Evolutionary conservation across 2,329 filamentous ascomycete genomes (phyloP).

Genomic region (Setomelanomma holmii): DNA sequence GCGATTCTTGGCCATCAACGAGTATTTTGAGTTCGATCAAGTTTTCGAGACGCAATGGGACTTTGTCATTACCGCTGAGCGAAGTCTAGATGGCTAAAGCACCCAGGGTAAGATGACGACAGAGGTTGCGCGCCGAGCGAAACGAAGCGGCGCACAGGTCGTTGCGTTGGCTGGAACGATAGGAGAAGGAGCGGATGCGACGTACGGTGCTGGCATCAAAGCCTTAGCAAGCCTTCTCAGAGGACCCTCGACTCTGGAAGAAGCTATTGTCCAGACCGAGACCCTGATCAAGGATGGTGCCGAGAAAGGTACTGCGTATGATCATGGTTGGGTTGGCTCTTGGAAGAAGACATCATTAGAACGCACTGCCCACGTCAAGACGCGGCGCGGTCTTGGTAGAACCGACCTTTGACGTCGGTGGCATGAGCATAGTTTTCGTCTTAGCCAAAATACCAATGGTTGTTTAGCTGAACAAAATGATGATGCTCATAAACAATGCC

Average conservation of each 20-base stretch:
- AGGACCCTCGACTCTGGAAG: constrained; percentile 42
- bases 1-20: constrained; percentile 59
- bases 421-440: background rate
- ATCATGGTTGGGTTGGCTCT: constrained; percentile 44
- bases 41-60: constrained; percentile 57
- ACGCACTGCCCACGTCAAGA: constrained; percentile 6
- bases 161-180: constrained; percentile 47
- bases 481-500: too few species aligned
- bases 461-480: background rate
- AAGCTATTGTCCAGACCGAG: constrained; percentile 46
- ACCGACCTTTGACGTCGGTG: background rate
- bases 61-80: constrained; percentile 62
- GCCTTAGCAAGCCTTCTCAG: constrained; percentile 48
- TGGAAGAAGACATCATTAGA: constrained; percentile 19
- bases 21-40: constrained; percentile 58
- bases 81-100: constrained; percentile 61
- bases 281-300: constrained; percentile 45
- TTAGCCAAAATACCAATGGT: too few species aligned
- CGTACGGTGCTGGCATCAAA: constrained; percentile 40
- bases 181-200: constrained; percentile 37
- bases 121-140: constrained; percentile 59
- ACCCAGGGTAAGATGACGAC: constrained; percentile 62
- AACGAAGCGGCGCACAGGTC: constrained; percentile 55
- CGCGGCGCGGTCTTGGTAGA: background rate
- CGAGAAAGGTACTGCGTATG: constrained; percentile 47